Conservation (phyloP, 1,139 yeast genomes). For the Sugiyamaella paludigena region DNA sequence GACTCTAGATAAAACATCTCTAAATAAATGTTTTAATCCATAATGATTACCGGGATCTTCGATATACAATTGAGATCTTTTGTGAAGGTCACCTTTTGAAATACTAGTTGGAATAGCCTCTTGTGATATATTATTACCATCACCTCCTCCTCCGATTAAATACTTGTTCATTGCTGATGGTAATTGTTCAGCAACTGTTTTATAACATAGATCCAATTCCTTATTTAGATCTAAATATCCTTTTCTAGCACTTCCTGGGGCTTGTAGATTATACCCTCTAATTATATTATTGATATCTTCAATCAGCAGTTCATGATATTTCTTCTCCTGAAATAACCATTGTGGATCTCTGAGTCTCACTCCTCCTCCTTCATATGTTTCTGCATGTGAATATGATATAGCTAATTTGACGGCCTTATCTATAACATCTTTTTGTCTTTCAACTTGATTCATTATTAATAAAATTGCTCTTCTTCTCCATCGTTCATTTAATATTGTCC, state of each 20-base stretch:
- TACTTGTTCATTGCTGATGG: slow-evolving; percentile 21
- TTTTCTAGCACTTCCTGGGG: slow-evolving; percentile 73
- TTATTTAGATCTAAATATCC: slow-evolving; percentile 53
- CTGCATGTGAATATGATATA: slow-evolving; percentile 3
- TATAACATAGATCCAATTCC: slow-evolving; percentile 44
- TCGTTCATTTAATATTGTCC: slow-evolving; percentile 30
- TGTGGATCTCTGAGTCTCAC: slow-evolving; percentile 19
- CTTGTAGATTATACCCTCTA: slow-evolving; percentile 74
- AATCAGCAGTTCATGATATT: slow-evolving; percentile 47
- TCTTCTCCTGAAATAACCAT: slow-evolving; percentile 44
- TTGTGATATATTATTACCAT: slow-evolving; percentile 15
- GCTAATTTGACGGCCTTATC: slow-evolving; percentile 8
- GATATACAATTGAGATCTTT: slow-evolving; percentile 20
- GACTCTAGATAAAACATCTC: slow-evolving; percentile 23
- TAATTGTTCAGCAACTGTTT: slow-evolving; percentile 12
- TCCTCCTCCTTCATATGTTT: neutral
- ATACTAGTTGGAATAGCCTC: slow-evolving; percentile 14
- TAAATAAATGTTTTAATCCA: slow-evolving; percentile 30
- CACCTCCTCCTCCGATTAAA: slow-evolving; percentile 2
- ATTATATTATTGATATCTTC: slow-evolving; percentile 55
- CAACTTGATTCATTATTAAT: slow-evolving; percentile 17
- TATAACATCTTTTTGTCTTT: neutral
- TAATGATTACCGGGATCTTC: slow-evolving; percentile 33
- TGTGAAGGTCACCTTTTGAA: slow-evolving; percentile 20
- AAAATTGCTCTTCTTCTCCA: slow-evolving; percentile 20